phyloP scores from a whole-genome alignment of 768 basidiomycete genomes.

The Pisolithus microcarpus region DNA sequence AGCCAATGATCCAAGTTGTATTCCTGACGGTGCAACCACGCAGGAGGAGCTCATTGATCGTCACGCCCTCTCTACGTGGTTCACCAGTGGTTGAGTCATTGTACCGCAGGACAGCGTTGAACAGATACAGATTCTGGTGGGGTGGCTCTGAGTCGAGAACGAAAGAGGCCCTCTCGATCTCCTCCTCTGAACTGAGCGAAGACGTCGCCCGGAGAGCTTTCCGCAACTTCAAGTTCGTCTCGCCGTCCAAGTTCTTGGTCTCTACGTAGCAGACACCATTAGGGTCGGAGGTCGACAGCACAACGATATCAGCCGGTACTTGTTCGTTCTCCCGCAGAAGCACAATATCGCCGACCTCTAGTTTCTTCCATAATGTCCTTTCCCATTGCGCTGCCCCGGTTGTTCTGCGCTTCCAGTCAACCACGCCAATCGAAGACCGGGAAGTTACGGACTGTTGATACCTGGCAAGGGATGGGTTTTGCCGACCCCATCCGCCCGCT shows the following conservation, averaged over 20 bases:
- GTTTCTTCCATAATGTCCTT: slow-evolving; percentile 95
- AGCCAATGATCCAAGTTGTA: slow-evolving; percentile 85
- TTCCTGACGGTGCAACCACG: slow-evolving; percentile 88
- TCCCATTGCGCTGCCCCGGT: slow-evolving; percentile 83
- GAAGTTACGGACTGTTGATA: slow-evolving; percentile 56
- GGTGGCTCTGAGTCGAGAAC: slow-evolving; percentile 89
- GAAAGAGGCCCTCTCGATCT: slow-evolving; percentile 81
- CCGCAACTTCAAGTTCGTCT: slow-evolving; percentile 92
- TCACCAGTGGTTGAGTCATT: slow-evolving; percentile 46
- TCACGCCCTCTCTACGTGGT: slow-evolving; percentile 58
- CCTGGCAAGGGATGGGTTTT: slow-evolving; percentile 32
- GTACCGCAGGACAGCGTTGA: slow-evolving; percentile 80
- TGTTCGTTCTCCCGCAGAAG: slow-evolving; percentile 90
- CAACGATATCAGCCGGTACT: slow-evolving; percentile 91
- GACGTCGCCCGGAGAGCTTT: slow-evolving; percentile 71
- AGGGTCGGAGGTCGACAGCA: slow-evolving; percentile 85
- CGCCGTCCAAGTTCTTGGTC: slow-evolving; percentile 97
- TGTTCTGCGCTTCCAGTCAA: slow-evolving; percentile 70
- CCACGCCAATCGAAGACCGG: slow-evolving; percentile 56
- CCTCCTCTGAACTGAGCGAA: slow-evolving; percentile 75
- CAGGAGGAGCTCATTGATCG: slow-evolving; percentile 88
- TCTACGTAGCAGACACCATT: slow-evolving; percentile 93
- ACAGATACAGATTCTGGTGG: slow-evolving; percentile 87
- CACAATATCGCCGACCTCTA: slow-evolving; percentile 95
- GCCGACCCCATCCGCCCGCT: slow-evolving; percentile 29